A percentile compares a stretch with the other conserved stretches of the same genome.
These are phyloP conservation scores for Plasmodium coatneyi DNA, from an alignment of 169 alveolate species.

Conservation along the genomic window DNA sequence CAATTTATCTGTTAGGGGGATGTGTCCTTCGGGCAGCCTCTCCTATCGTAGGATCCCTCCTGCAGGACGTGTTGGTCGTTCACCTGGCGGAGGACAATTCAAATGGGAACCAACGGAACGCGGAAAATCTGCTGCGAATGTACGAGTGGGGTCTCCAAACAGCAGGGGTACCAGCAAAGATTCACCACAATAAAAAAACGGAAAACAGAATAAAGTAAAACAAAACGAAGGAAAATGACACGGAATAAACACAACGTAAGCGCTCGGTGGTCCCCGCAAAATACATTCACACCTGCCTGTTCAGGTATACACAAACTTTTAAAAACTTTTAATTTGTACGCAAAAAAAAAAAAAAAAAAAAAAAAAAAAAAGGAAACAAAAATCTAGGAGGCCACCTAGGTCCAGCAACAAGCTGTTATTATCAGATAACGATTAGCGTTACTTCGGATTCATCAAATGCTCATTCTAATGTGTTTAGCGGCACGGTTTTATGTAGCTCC, in stretches of 20 bases:
- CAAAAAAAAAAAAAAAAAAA: neutral
- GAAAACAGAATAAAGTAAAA: neutral
- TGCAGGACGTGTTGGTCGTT: neutral
- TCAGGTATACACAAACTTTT: neutral
- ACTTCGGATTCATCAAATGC: neutral
- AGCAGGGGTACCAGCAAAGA: neutral
- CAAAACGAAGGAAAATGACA: neutral
- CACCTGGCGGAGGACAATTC: neutral
- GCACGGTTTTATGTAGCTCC: neutral
- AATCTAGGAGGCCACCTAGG: neutral
- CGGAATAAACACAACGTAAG: neutral
- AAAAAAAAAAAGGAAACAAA: neutral
- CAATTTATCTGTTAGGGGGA: neutral
- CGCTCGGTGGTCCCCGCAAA: neutral
- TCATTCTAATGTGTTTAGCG: neutral
- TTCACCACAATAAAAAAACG: neutral
- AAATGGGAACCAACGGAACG: neutral
- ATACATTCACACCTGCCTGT: neutral
- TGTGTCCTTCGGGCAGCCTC: neutral
- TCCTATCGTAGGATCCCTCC: neutral
- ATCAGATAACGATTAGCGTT: neutral
- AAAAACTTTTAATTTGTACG: neutral
- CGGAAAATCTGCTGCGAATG: neutral
- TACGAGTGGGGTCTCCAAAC: neutral
- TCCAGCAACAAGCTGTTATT: neutral